These are phyloP conservation scores for Aquilaria malaccensis DNA, from an alignment of 345 rosid species.

Conservation along the genomic window DNA sequence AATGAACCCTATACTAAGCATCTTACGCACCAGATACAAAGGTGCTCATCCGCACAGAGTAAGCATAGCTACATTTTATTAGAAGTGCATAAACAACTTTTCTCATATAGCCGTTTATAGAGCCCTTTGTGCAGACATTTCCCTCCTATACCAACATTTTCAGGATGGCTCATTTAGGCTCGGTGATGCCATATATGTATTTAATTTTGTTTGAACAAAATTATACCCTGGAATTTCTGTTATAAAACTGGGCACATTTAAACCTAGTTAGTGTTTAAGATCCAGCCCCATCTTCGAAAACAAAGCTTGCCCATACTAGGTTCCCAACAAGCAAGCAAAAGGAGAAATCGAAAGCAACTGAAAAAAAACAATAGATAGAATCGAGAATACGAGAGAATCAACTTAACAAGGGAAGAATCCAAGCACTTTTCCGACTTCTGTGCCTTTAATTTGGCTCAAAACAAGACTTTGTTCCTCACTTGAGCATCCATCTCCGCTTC, in stretches of 20 bases:
- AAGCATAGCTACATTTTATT: too few species aligned
- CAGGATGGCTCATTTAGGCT: too few species aligned
- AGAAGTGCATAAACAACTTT: too few species aligned
- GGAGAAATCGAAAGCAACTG: not conserved
- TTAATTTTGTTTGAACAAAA: too few species aligned
- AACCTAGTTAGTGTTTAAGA: not conserved
- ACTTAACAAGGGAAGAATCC: conserved; percentile 77
- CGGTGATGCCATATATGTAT: too few species aligned
- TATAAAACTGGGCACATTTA: too few species aligned
- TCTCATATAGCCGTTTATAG: too few species aligned
- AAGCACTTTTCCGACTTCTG: conserved; percentile 74
- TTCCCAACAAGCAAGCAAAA: too few species aligned
- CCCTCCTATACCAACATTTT: too few species aligned
- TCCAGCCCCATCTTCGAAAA: not conserved
- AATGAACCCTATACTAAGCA: not conserved
- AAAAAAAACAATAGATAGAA: not conserved
- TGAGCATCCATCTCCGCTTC: conserved; percentile 53
- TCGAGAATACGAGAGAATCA: not conserved
- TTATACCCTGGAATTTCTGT: too few species aligned
- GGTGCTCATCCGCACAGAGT: not conserved
- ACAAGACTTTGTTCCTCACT: conserved; percentile 74
- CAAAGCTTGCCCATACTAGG: not conserved
- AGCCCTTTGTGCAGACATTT: too few species aligned
- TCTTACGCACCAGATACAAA: not conserved
- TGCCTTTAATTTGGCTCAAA: conserved; percentile 81